Base-by-base conservation (phyloP, 192 early-diverging fungal species). In the Backusella tuberculispora region DNA sequence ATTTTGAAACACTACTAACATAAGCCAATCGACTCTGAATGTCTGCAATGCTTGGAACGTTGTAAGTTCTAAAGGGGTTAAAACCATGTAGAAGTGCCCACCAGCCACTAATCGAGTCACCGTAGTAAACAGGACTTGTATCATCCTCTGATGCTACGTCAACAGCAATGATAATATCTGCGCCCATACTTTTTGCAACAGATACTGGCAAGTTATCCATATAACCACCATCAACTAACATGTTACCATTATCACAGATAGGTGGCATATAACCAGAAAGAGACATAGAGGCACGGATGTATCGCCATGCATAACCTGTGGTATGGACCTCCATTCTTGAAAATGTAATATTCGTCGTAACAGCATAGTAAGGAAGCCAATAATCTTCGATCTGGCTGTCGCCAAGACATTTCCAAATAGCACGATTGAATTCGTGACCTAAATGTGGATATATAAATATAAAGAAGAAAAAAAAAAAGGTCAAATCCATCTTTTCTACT, bases 151-250 rank as follows among this genome's bases (percentile, higher is more conserved):
- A 85, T 6, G 95, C 95, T 38, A 99, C 97, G 80, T 98, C 97
- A 1, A 99, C 89, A 0, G 97, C 97, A 90, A 99, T 94, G 56
- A 98, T 92, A 63, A 91, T 92, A 63, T 94, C 84, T 1, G 97
- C 97, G 0, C 96, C 96, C 56, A 95, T 81, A 45, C 85, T 85
- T 74, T 87, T 89, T 79, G 89, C 87, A 75, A 91, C 90, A 3
- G 78, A 67, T 4, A 97, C 98, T 0, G 98, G 98, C 73, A 99
- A 82, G 80, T 99, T 98, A 80, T 98, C 96, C 83, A 98, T 88
- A 80, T 99, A 99, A 5, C 98, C 98, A 69, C 98, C 98, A 78
- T 99, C 98, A 13, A 99, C 90, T n/a, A 99, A 83, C 91, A 99
- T 91, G 75, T 96, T 88, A 34, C 98, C 98, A 73, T 98, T 92